Conservation (phyloP, 257 asterid genomes). For the Capsicum chinense region DNA sequence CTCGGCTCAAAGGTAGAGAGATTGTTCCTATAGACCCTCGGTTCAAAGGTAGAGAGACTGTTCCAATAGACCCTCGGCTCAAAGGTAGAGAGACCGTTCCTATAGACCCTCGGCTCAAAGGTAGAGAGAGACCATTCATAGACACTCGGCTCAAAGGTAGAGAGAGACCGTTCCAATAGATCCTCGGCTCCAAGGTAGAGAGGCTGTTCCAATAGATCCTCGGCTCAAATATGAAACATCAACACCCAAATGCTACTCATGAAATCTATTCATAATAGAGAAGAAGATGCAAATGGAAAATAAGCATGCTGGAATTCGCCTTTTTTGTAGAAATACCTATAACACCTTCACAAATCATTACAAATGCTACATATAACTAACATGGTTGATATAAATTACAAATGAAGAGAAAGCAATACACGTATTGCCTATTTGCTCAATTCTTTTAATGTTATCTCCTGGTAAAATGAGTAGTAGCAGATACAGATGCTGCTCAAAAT, state of each 20-base stretch:
- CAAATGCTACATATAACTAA: neutral
- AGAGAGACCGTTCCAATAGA: too few relatives aligned
- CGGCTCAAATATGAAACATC: neutral
- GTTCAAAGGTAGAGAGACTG: too few relatives aligned
- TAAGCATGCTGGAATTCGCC: neutral
- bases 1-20: too few relatives aligned
- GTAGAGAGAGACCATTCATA: too few relatives aligned
- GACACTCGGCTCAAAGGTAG: too few relatives aligned
- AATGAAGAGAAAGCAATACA: neutral
- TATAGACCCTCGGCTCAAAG: too few relatives aligned
- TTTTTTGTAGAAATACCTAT: neutral
- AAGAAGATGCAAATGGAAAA: neutral
- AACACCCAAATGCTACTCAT: neutral
- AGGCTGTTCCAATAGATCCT: neutral
- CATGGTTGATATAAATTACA: neutral
- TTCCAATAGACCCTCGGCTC: too few relatives aligned
- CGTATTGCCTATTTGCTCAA: neutral
- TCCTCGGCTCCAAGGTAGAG: neutral
- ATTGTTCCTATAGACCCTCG: too few relatives aligned
- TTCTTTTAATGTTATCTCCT: neutral
- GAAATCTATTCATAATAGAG: neutral
- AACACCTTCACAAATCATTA: neutral
- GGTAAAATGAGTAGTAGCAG: neutral
- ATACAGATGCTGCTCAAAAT: neutral
- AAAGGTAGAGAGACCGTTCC: too few relatives aligned